Percentiles rank a stretch among this genome's conserved stretches.
Conservation (phyloP, 2,329 filamentous ascomycete genomes). For the Xylariaceae sp. region DNA sequence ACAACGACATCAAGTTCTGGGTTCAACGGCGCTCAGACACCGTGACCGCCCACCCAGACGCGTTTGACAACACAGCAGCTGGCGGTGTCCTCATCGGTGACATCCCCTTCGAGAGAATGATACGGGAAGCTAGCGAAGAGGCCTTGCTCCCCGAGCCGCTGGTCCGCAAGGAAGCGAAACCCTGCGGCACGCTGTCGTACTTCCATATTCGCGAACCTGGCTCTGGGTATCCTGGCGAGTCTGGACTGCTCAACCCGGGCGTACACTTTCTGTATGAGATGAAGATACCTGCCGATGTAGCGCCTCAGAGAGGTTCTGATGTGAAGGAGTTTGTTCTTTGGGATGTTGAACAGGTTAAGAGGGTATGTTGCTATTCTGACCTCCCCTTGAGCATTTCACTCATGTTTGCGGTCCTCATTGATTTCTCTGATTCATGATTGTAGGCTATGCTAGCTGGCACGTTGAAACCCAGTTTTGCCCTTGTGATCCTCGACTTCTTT, state of each 20-base stretch:
- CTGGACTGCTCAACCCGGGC: slow-evolving; percentile 61
- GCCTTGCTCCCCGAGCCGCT: slow-evolving; percentile 62
- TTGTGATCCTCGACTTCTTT: slow-evolving; percentile 70
- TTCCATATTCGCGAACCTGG: slow-evolving; percentile 60
- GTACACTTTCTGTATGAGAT: slow-evolving; percentile 71
- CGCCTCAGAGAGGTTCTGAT: slow-evolving; percentile 62
- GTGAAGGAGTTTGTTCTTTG: slow-evolving; percentile 54
- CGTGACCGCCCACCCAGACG: slow-evolving; percentile 67
- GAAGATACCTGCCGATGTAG: slow-evolving; percentile 50
- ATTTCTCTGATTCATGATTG: too few relatives aligned
- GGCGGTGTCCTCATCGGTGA: slow-evolving; percentile 66
- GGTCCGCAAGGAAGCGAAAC: slow-evolving; percentile 49
- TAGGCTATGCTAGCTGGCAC: slow-evolving; percentile 55
- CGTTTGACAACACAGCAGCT: slow-evolving; percentile 73
- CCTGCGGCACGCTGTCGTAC: slow-evolving; percentile 64
- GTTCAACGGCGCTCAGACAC: slow-evolving; percentile 60
- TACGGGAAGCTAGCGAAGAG: slow-evolving; percentile 69
- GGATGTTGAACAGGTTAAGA: slow-evolving; percentile 50
- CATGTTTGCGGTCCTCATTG: too few relatives aligned
- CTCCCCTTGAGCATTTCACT: too few relatives aligned
- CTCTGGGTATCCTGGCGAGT: slow-evolving; percentile 58
- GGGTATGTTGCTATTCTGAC: too few relatives aligned
- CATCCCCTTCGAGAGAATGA: slow-evolving; percentile 60
- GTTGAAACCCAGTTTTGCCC: slow-evolving; percentile 71
- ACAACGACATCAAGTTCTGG: slow-evolving; percentile 58